Base-by-base conservation (phyloP, 495 filamentous ascomycete genomes). In the Talaromyces borbonicus region DNA sequence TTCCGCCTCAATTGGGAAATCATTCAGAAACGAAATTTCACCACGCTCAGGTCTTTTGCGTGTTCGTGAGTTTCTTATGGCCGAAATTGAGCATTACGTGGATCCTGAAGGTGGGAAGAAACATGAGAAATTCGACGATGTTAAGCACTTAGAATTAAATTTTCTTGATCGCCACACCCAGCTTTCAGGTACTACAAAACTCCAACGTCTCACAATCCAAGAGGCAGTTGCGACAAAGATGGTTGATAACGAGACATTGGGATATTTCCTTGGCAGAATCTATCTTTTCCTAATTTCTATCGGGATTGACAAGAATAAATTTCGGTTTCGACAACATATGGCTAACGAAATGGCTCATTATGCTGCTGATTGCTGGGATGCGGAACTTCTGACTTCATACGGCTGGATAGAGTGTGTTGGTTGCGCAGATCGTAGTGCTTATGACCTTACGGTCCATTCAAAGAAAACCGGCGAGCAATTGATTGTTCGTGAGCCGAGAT, bases 391-490 rank as follows among this genome's bases (percentile, higher is more conserved):
- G 38, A 88, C 82, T 26, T 84, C 79, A 54, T 79, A 83, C 57
- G 85, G 85, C 61, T 90, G 85, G 85, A 82, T 89, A 41, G 85
- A 90, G 68, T 89, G 85, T 57, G 84, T 89, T 43, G 85, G 85
- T 49, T 89, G 85, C 59, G 85, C 85, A 38, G 85, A 90, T 60
- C 73, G 85, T 46, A 87, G 82, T 54, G 85, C 84, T 14, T 89
- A 85, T 55, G 85, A 90, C 58, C 56, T 90, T 56, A 75, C 78
- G 4, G 84, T 88, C 7, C 85, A 89, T 62, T 73, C 80, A 65
- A 84, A 87, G 63, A 81, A 80, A 66, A 90, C 85, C 14, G 83
- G 81, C 43, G 74, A 74, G 12, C 77, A 81, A 8, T 70, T 90
- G 8, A 67, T 83, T 29, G 85, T 88, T 24, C 71, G 84, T 31